Conservation (phyloP, 805 yeast genomes). For the Cyberlindnera sargentensis region DNA sequence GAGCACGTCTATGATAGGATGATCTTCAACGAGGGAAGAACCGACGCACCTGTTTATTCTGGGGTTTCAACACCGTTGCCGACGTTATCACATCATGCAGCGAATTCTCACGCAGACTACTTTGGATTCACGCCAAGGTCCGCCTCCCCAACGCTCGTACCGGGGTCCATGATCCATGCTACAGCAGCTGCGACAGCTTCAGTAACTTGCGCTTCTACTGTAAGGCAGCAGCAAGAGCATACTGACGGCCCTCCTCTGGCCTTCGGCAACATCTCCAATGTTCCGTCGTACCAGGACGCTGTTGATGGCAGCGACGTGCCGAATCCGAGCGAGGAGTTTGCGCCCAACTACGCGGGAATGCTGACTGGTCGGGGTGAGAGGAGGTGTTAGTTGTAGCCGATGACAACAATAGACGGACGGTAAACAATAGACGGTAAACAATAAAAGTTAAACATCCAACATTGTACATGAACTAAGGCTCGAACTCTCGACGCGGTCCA, state of each 20-base stretch:
- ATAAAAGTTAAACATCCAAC: too few species aligned
- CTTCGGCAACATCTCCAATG: slow-evolving; percentile 41
- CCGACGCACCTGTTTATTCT: not conserved
- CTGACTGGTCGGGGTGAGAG: too few species aligned
- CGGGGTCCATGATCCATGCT: too few species aligned
- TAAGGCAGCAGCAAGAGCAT: too few species aligned
- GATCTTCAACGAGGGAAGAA: slow-evolving; percentile 14
- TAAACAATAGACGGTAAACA: too few species aligned
- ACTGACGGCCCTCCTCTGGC: slow-evolving; percentile 15
- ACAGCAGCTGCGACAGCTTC: slow-evolving; percentile 29
- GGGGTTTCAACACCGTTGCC: not conserved
- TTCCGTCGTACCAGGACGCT: slow-evolving; percentile 76
- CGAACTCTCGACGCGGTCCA: too few species aligned
- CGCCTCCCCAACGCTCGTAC: not conserved
- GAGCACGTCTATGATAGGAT: slow-evolving; percentile 60
- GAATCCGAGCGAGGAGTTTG: slow-evolving; percentile 31
- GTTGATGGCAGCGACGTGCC: slow-evolving; percentile 39
- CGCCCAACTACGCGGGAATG: slow-evolving; percentile 48
- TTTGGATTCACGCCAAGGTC: not conserved
- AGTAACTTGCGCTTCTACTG: slow-evolving; percentile 14
- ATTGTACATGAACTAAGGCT: too few species aligned
- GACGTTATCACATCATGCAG: not conserved
- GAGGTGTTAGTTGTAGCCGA: too few species aligned
- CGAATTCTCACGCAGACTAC: not conserved
- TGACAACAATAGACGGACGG: too few species aligned